These are phyloP conservation scores for Corynespora cassiicola DNA, from an alignment of 2,329 filamentous ascomycete species.

Conservation along the genomic window DNA sequence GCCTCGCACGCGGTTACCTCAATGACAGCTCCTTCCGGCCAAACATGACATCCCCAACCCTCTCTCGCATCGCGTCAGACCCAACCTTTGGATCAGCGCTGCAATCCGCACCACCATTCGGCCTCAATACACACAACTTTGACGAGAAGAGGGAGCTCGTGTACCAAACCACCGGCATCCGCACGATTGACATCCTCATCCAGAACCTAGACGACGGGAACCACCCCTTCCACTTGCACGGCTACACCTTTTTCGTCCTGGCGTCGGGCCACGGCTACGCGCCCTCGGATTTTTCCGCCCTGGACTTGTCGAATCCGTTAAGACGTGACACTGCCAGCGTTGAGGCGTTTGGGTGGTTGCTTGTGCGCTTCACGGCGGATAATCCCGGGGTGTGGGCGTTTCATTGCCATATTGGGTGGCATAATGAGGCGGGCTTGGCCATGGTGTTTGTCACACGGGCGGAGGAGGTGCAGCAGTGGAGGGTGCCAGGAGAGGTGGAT, in stretches of 20 bases:
- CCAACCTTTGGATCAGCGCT: too few species aligned
- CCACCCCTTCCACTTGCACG: slow-evolving; percentile 61
- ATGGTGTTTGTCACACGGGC: slow-evolving; percentile 65
- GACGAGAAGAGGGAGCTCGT: slow-evolving; percentile 35
- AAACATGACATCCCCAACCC: slow-evolving; percentile 54
- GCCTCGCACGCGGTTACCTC: slow-evolving; percentile 64
- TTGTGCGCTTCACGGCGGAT: slow-evolving; percentile 65
- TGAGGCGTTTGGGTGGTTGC: slow-evolving; percentile 69
- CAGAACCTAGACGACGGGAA: slow-evolving; percentile 44
- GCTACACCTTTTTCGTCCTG: slow-evolving; percentile 72
- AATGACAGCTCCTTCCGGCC: slow-evolving; percentile 63
- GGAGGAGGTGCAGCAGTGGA: slow-evolving; percentile 53
- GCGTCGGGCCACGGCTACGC: slow-evolving; percentile 34
- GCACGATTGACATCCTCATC: slow-evolving; percentile 43
- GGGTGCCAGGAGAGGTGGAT: slow-evolving; percentile 54
- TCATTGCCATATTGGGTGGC: slow-evolving; percentile 80
- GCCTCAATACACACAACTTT: slow-evolving; percentile 35
- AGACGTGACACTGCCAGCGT: slow-evolving; percentile 73
- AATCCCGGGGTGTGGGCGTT: slow-evolving; percentile 68
- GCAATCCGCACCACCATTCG: slow-evolving; percentile 10
- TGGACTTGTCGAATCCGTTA: slow-evolving; percentile 53
- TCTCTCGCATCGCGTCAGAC: slow-evolving; percentile 56
- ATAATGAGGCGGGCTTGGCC: slow-evolving; percentile 43
- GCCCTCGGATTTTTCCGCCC: slow-evolving; percentile 26
- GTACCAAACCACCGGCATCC: slow-evolving; percentile 43